Percentiles rank a stretch among this genome's conserved stretches.
Conservation (phyloP, 345 rosid genomes). For the Eucalyptus marginata region DNA sequence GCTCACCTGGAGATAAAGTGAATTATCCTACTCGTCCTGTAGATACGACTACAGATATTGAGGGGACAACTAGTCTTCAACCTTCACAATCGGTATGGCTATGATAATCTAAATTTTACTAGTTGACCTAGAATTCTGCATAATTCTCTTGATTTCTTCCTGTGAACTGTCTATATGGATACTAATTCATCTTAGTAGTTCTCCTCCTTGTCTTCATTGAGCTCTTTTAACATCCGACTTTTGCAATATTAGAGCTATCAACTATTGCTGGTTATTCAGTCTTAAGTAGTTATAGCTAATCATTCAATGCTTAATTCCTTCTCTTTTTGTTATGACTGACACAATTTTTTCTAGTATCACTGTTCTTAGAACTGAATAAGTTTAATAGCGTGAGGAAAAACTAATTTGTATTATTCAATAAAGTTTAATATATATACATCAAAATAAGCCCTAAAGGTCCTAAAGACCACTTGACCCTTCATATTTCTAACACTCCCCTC, state of each 20-base stretch:
- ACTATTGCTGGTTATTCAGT: not conserved
- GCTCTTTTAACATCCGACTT: not conserved
- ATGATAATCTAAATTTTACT: not conserved
- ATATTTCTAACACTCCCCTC: too few species aligned
- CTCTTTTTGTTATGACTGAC: not conserved
- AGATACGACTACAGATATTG: constrained; percentile 79
- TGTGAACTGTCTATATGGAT: not conserved
- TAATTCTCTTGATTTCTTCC: not conserved
- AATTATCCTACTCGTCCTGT: constrained; percentile 90
- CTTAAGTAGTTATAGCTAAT: not conserved
- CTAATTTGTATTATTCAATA: too few species aligned
- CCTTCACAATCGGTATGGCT: constrained; percentile 50
- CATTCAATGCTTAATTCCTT: not conserved
- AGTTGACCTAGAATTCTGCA: not conserved
- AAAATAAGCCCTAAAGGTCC: too few species aligned
- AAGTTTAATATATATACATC: too few species aligned
- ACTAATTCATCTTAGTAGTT: not conserved
- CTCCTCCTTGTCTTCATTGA: not conserved
- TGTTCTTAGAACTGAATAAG: not conserved
- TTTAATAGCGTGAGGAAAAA: not conserved
- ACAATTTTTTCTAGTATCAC: not conserved
- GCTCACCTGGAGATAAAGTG: constrained; percentile 76
- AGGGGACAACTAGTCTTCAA: constrained; percentile 86
- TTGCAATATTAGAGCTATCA: not conserved
- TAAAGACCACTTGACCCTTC: too few species aligned